A percentile compares a stretch with the other conserved stretches of the same genome.
These are phyloP conservation scores for Kodamaea kakaduensis DNA, from an alignment of 805 yeast genomes.

Conservation along the genomic window DNA sequence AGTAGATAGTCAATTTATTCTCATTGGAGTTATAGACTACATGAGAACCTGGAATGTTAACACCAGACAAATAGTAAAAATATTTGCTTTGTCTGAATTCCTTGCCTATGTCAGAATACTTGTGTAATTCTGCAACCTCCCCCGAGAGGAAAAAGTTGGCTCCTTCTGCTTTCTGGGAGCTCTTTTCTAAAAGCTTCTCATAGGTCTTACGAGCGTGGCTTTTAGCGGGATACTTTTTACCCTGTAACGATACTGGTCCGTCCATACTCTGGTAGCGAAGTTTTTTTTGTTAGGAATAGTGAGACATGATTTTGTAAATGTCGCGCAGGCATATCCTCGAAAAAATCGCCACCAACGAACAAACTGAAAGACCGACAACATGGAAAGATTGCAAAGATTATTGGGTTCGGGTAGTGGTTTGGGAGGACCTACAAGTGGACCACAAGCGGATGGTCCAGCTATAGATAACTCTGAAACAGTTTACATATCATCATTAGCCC, in stretches of 20 bases:
- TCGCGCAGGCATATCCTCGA: background rate
- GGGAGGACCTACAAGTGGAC: constrained; percentile 41
- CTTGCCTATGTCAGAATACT: constrained; percentile 74
- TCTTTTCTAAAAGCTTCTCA: constrained; percentile 29
- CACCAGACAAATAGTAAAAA: constrained; percentile 83
- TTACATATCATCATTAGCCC: constrained; percentile 90
- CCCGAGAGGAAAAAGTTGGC: constrained; percentile 56
- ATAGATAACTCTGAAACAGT: constrained; percentile 96
- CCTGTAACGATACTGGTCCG: constrained; percentile 17
- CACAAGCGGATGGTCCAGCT: constrained; percentile 65
- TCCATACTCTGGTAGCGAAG: constrained; percentile 3
- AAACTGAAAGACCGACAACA: constrained; percentile 12
- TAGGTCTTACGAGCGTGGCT: constrained; percentile 60
- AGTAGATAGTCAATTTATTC: constrained; percentile 63
- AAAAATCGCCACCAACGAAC: constrained; percentile 5
- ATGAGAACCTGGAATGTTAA: constrained; percentile 72
- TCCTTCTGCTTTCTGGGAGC: constrained; percentile 17
- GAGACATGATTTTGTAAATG: background rate
- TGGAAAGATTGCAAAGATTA: constrained; percentile 50
- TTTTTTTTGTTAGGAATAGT: background rate
- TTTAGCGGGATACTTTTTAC: constrained; percentile 76
- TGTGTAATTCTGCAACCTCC: constrained; percentile 52
- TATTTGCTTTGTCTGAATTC: constrained; percentile 88
- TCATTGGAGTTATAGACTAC: constrained; percentile 51
- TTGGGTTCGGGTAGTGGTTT: constrained; percentile 44